Base-by-base conservation (phyloP, 441 rosid genomes). In the Biscutella auriculata region DNA sequence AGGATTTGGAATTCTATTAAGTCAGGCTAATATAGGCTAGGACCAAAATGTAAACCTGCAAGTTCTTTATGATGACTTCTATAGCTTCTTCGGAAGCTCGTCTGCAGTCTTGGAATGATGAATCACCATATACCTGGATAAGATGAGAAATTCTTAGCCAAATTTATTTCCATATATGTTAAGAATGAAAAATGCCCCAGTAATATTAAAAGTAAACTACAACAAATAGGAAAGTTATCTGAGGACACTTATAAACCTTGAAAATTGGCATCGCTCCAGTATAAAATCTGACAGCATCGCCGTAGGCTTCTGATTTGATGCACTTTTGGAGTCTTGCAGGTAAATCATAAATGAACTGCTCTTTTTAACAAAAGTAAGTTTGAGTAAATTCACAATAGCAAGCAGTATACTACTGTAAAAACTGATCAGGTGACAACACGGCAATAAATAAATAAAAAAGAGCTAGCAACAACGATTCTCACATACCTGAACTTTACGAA, bases 271-370 rank as follows among this genome's bases (percentile, higher is more conserved):
- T 87, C 51, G 97, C 97, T 70, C 99, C 99, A 25, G 78, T 82
- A 46, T 87, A 93, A 73, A 85, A 89, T 76, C 82, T 87, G 69
- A 93, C 96, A 47, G 99, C 99, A 82, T 89, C 96, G 12, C 86
- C 91, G 73, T 89, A 93, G 34, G 84, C 79, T 76, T 93, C 95
- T 27, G 91, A 79, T 74, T 89, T 82, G 62, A 87, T 87, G 71
- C 95, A 93, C 54, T 83, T 93, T 69, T 80, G 85, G 68, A 93
- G 99, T 76, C 93, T 82, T 65, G 90, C 85, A 9, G 99, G 99
- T 67, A 93, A 85, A 79, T 93, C 99, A 72, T 87, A 93, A 63
- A 89, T 89, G 85, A 93, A 85, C 99, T 93, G 96, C 82, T 68
- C 93, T 78, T 82, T 75, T 73, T 76, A 54, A 73, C 53, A 68